Evolutionary conservation across 179 eudicot species (phyloP).

Genomic region (Beta corolliflora): DNA sequence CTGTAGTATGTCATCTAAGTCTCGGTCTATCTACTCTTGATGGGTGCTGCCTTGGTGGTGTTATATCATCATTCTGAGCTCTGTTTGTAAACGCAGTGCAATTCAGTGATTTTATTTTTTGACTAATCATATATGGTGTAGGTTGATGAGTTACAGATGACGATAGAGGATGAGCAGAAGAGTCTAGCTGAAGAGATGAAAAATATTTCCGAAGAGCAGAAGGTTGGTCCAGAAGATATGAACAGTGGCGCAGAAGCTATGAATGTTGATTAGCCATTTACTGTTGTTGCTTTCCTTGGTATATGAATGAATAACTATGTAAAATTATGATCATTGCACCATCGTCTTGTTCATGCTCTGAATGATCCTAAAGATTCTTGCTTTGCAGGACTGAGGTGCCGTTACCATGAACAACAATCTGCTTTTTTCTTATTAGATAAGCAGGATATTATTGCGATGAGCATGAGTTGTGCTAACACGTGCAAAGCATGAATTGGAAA

Average conservation of each 20-base stretch:
- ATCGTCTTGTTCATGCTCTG: too few relatives aligned
- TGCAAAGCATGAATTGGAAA: background rate
- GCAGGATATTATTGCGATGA: background rate
- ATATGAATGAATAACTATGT: background rate
- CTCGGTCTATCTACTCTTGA: background rate
- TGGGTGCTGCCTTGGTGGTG: too few relatives aligned
- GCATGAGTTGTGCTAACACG: background rate
- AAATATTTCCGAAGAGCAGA: conserved; percentile 57
- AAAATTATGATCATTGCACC: background rate
- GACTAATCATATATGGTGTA: conserved; percentile 23
- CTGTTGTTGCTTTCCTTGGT: background rate
- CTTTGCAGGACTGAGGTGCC: background rate
- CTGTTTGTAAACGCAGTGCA: too few relatives aligned
- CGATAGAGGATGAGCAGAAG: conserved; percentile 89
- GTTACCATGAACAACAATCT: background rate
- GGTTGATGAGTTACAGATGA: conserved; percentile 96
- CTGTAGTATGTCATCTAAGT: background rate
- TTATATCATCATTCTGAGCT: background rate
- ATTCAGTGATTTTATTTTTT: background rate
- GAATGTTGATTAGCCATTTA: conserved; percentile 62
- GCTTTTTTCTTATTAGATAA: background rate
- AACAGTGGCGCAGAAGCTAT: conserved; percentile 67
- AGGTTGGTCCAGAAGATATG: conserved; percentile 59
- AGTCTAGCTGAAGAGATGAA: conserved; percentile 55
- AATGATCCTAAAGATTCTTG: background rate